phyloP scores from a whole-genome alignment of 1,284 basidiomycete genomes.

The Boletus smithii region DNA sequence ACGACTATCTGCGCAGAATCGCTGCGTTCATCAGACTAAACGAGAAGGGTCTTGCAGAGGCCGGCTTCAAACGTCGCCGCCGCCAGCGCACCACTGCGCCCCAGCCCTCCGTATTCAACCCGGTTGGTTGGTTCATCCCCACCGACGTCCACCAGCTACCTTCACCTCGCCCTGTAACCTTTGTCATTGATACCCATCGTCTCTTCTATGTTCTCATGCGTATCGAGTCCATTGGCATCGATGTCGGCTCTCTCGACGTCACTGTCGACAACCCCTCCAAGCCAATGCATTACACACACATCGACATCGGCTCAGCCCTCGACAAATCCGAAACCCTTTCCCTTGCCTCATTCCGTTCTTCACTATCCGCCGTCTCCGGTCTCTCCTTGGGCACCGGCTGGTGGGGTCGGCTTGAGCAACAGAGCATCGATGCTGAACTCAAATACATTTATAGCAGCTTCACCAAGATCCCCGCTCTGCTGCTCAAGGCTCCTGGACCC shows the following conservation, averaged over 20 bases:
- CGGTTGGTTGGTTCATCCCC: slow-evolving; percentile 59
- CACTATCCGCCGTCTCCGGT: slow-evolving; percentile 72
- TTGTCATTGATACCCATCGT: slow-evolving; percentile 76
- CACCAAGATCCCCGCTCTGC: slow-evolving; percentile 80
- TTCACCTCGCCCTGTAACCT: slow-evolving; percentile 53
- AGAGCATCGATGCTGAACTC: slow-evolving; percentile 66
- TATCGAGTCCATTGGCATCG: slow-evolving; percentile 73
- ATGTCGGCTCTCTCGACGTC: slow-evolving; percentile 80
- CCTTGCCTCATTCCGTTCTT: slow-evolving; percentile 75
- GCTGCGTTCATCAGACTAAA: slow-evolving; percentile 68
- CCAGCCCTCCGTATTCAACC: slow-evolving; percentile 51
- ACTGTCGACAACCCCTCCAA: slow-evolving; percentile 65
- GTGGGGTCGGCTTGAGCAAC: slow-evolving; percentile 62
- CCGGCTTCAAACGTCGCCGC: slow-evolving; percentile 51
- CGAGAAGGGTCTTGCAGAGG: slow-evolving; percentile 67
- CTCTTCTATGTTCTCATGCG: slow-evolving; percentile 87
- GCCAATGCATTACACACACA: slow-evolving; percentile 70
- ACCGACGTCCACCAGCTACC: slow-evolving; percentile 27
- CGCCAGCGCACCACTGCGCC: slow-evolving; percentile 36
- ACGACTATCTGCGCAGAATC: slow-evolving; percentile 68
- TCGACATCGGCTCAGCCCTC: slow-evolving; percentile 41
- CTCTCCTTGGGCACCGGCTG: slow-evolving; percentile 69
- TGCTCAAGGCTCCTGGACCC: slow-evolving; percentile 55
- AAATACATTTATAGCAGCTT: slow-evolving; percentile 85
- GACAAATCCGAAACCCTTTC: slow-evolving; percentile 77